phyloP scores from a whole-genome alignment of 2,329 filamentous ascomycete species.

The Westerdykella aurantiaca region DNA sequence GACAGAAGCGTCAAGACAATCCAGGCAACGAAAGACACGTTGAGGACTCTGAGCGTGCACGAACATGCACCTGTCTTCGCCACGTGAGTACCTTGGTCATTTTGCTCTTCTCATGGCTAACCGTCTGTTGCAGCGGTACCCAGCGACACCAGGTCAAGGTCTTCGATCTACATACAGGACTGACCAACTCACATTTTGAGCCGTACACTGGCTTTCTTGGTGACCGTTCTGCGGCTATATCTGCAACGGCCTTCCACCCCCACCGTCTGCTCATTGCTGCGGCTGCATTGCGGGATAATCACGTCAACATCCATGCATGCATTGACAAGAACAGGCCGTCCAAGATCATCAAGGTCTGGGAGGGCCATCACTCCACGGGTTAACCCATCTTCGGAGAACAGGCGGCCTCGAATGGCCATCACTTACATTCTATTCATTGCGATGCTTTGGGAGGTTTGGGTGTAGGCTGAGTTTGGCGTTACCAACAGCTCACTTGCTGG shows the following conservation, averaged over 20 bases:
- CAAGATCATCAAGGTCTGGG: conserved; percentile 33
- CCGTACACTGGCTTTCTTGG: conserved; percentile 86
- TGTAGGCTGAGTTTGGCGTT: too few species aligned
- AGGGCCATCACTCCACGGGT: conserved; percentile 11
- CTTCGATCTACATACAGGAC: conserved; percentile 75
- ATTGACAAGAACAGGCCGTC: conserved; percentile 16
- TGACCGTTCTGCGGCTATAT: conserved; percentile 74
- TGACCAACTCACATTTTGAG: conserved; percentile 74
- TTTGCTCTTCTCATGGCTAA: conserved; percentile 13
- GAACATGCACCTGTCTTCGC: conserved; percentile 96
- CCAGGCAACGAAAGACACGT: conserved; percentile 66
- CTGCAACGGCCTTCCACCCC: conserved; percentile 88
- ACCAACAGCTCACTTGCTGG: too few species aligned
- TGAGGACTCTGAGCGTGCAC: conserved; percentile 84
- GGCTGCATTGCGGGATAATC: conserved; percentile 77
- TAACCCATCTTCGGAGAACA: too few species aligned
- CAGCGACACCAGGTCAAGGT: conserved; percentile 84
- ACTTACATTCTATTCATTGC: too few species aligned
- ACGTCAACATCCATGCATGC: conserved; percentile 76
- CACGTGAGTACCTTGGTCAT: conserved; percentile 57
- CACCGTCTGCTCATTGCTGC: conserved; percentile 88
- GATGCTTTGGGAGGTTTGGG: too few species aligned
- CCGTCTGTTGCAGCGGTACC: conserved; percentile 60
- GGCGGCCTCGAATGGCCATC: too few species aligned
- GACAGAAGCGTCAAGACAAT: conserved; percentile 69